Percentiles rank a stretch among this genome's conserved stretches.
Conservation (phyloP, 495 filamentous ascomycete species). For the Penicillium alfredii region DNA sequence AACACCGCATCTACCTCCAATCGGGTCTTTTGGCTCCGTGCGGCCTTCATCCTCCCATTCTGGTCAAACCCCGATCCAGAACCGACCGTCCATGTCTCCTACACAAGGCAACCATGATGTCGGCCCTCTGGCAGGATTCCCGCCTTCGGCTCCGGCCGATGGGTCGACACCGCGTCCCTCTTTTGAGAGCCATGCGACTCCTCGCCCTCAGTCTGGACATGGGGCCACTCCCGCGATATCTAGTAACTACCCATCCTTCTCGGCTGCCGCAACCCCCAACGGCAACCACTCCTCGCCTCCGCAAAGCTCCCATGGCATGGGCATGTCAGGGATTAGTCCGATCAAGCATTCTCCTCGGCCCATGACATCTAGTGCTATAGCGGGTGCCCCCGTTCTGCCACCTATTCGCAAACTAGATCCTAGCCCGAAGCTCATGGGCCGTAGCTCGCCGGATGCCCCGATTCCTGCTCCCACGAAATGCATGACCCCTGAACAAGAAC, state of each 20-base stretch:
- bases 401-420: conserved; percentile 46
- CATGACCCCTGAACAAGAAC: conserved; percentile 46
- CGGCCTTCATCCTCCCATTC: conserved; percentile 46
- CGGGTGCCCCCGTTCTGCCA: conserved; percentile 42
- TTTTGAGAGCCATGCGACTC: conserved; percentile 30
- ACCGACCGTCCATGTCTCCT: conserved; percentile 45
- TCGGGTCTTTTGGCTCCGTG: conserved; percentile 30
- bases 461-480: conserved; percentile 42
- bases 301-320: conserved; percentile 48
- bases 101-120: conserved; percentile 45
- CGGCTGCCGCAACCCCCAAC: conserved; percentile 28
- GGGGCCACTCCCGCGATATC: conserved; percentile 19
- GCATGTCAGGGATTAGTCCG: conserved; percentile 64
- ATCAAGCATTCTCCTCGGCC: conserved; percentile 62
- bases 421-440: conserved; percentile 44
- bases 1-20: conserved; percentile 27
- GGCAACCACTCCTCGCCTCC: conserved; percentile 39
- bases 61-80: conserved; percentile 36
- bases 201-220: conserved; percentile 28
- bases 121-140: conserved; percentile 42
- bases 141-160: conserved; percentile 24
- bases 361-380: conserved; percentile 40
- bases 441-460: conserved; percentile 43
- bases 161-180: conserved; percentile 30
- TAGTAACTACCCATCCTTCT: conserved; percentile 27